Percentiles rank a stretch among this genome's conserved stretches.
phyloP scores from a whole-genome alignment of 805 yeast genomes.

The Teunomyces barrocoloradensis region DNA sequence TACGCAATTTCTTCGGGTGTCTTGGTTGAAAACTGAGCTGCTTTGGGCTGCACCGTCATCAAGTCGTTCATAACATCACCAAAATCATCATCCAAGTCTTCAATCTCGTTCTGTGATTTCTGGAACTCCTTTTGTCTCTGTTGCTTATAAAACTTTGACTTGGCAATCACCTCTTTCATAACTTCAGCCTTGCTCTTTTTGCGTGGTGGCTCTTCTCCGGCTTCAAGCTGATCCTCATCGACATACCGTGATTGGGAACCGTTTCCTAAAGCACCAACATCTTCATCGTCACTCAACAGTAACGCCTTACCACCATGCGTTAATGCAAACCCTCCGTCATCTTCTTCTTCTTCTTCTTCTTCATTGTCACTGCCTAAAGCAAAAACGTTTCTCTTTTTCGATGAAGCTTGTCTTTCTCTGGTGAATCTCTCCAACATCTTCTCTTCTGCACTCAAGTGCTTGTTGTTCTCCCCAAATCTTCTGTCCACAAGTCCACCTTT shows the following conservation, averaged over 20 bases:
- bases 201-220: constrained; percentile 43
- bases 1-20: constrained; percentile 51
- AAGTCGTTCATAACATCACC: constrained; percentile 65
- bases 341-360: constrained; percentile 50
- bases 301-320: constrained; percentile 80
- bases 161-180: constrained; percentile 81
- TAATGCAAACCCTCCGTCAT: constrained; percentile 45
- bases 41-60: constrained; percentile 19
- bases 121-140: constrained; percentile 70
- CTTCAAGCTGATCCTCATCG: constrained; percentile 34
- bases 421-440: constrained; percentile 95
- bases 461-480: constrained; percentile 87
- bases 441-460: constrained; percentile 74
- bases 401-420: constrained; percentile 69
- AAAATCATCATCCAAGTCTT: constrained; percentile 70
- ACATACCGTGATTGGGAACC: constrained; percentile 27
- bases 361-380: constrained; percentile 73
- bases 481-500: constrained; percentile 80
- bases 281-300: constrained; percentile 51
- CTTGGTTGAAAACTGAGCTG: constrained; percentile 26
- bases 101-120: constrained; percentile 56
- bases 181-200: constrained; percentile 81
- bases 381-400: constrained; percentile 49
- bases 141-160: constrained; percentile 72
- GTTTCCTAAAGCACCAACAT: constrained; percentile 35